Evolutionary conservation across 306 rosid genomes (phyloP).

Genomic region (Cajanus cajan): DNA sequence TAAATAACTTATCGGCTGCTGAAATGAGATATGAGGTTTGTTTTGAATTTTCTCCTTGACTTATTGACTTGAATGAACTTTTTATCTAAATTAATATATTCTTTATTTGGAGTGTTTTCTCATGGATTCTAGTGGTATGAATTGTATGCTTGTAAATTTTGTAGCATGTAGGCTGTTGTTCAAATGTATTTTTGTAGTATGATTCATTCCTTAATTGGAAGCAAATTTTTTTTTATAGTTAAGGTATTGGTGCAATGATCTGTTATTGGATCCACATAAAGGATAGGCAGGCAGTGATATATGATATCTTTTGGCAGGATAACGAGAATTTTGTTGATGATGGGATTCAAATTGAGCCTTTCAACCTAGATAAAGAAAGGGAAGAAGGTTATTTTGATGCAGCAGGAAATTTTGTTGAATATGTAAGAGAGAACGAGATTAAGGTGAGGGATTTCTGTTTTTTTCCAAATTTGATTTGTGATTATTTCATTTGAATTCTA

Average conservation of each 20-base stretch:
- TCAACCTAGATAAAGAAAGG: conserved; percentile 83
- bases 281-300: conserved; percentile 48
- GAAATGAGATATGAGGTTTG: conserved; percentile 67
- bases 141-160: not conserved
- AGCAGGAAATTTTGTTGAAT: conserved; percentile 83
- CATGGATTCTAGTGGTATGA: not conserved
- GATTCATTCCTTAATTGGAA: conserved; percentile 27
- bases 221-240: conserved; percentile 8
- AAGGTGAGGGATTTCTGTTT: conserved; percentile 33
- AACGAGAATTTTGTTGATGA: conserved; percentile 66
- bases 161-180: not conserved
- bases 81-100: not conserved
- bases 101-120: not conserved
- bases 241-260: conserved; percentile 38
- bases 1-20: conserved; percentile 48
- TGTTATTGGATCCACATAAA: conserved; percentile 39
- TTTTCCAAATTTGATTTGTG: not conserved
- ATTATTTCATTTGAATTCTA: not conserved
- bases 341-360: conserved; percentile 89
- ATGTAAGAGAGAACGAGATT: conserved; percentile 58
- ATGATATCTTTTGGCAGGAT: conserved; percentile 54
- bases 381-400: conserved; percentile 94
- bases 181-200: not conserved
- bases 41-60: not conserved
- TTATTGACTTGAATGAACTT: not conserved